Evolutionary conservation across 2,329 filamentous ascomycete genomes (phyloP).

Genomic region (Alternaria arborescens): DNA sequence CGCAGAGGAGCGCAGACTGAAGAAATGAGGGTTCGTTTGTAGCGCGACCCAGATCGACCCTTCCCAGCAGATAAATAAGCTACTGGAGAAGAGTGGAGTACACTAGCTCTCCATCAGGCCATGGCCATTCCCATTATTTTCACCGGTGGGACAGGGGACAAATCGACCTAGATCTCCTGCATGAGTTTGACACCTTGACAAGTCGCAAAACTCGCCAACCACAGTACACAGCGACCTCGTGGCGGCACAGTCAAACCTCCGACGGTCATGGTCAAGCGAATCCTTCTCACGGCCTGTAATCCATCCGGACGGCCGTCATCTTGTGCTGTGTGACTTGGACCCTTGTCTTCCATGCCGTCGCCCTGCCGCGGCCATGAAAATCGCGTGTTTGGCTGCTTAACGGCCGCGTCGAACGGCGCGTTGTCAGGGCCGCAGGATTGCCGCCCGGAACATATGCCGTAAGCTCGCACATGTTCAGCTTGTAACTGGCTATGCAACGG

Average conservation of each 20-base stretch:
- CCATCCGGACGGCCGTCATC: conserved; percentile 9
- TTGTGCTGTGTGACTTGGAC: conserved; percentile 20
- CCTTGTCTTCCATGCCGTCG: conserved; percentile 17
- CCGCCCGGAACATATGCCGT: conserved; percentile 29
- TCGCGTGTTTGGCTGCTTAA: conserved; percentile 27
- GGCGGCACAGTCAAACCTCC: conserved; percentile 14
- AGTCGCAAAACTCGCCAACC: conserved; percentile 3
- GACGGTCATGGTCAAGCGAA: conserved; percentile 18
- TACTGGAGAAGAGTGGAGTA: conserved; percentile 25
- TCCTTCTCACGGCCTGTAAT: conserved; percentile 16
- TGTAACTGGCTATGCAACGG: conserved; percentile 11
- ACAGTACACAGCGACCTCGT: conserved; percentile 14
- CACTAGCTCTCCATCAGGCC: conserved; percentile 12
- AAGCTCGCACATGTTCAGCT: conserved; percentile 25
- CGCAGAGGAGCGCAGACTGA: conserved; percentile 17
- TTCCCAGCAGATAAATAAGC: conserved; percentile 20
- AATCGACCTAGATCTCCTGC: conserved; percentile 2
- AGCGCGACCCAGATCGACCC: conserved; percentile 26
- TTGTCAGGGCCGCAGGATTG: conserved; percentile 30
- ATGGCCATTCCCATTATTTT: conserved; percentile 8
- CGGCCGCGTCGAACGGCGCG: conserved; percentile 33
- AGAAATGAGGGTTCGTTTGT: conserved; percentile 25
- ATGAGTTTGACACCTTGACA: conserved; percentile 11
- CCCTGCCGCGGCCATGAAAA: conserved; percentile 19
- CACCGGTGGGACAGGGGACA: conserved; percentile 11